Base-by-base conservation (phyloP, 73 alveolate genomes). In the Tetrahymena elliotti region DNA sequence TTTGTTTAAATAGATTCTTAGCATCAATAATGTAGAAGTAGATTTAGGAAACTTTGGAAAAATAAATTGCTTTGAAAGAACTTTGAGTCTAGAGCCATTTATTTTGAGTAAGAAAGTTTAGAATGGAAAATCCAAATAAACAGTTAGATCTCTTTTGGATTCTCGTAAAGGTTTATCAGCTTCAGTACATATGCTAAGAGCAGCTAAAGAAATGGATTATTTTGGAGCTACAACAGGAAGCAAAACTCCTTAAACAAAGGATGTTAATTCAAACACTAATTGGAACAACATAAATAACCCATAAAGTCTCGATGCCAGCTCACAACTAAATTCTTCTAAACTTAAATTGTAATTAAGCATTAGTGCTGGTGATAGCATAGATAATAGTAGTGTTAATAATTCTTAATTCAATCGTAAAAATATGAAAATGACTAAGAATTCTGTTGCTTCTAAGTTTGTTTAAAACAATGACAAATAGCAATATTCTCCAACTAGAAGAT, bases 401-500 rank as follows among this genome's bases (percentile, higher is more conserved):
- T 47, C 82, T 18, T 39, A 95, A 93, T 41, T 18, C 38, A 88
- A 36, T 34, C 53, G 94, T 41, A 95, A 47, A 22, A 95, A 53
- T 93, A 41, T 36, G 39, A 52, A 24, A 15, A 92, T 53, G 95
- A 95, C 84, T 35, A 88, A 53, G 93, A 92, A 93, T 47, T 83
- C 93, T 3, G 93, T 34, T 2, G 96, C 96, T 33, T 52, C 37
- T 34, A 83, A 53, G 41, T 84, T 53, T 53, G 84, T 96, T 88
- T 24, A 93, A 95, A 96, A 96, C 27, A 84, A 93, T 13, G 84
- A 36, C 93, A 94, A 35, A 82, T 18, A 33, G 37, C 84, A 41
- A 93, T 93, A 41, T 96, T 95, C 93, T 84, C 99, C 99, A 9
- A 97, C 98, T 22, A 96, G 99, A 95, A 96, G 99, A 93, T 37